These are phyloP conservation scores for Musa itinerans DNA, from an alignment of 176 grass and related monocot species.

Conservation along the genomic window DNA sequence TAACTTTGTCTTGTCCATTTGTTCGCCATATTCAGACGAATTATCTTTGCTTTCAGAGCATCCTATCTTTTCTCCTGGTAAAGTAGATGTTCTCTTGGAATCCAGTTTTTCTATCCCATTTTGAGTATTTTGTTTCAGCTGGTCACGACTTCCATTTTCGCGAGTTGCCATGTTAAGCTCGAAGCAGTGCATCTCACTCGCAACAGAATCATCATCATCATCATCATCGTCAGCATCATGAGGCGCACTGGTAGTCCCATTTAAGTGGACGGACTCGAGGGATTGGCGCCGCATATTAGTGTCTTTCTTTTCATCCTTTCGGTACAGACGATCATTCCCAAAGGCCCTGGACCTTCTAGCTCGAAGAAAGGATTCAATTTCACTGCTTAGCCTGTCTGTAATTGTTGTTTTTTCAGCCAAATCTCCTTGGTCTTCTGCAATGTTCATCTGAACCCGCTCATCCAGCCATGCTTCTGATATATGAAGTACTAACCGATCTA, in stretches of 20 bases:
- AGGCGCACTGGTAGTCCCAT: conserved; percentile 77
- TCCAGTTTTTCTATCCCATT: conserved; percentile 37
- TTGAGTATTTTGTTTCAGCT: conserved; percentile 16
- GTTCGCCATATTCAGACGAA: conserved; percentile 18
- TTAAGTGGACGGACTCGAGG: conserved; percentile 73
- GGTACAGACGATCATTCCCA: conserved; percentile 25
- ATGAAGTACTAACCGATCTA: conserved; percentile 74
- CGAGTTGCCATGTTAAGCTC: conserved; percentile 55
- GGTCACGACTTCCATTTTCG: conserved; percentile 30
- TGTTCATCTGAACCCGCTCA: conserved; percentile 83
- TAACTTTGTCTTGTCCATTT: conserved; percentile 26
- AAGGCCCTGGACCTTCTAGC: conserved; percentile 26
- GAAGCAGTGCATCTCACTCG: conserved; percentile 81
- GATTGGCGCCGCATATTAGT: conserved; percentile 59
- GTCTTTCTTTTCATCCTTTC: conserved; percentile 34
- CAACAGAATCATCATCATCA: conserved; percentile 42
- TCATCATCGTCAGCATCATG: conserved; percentile 65
- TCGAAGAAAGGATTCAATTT: conserved; percentile 71
- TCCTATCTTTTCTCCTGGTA: conserved; percentile 40
- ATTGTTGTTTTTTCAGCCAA: conserved; percentile 43
- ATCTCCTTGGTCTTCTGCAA: conserved; percentile 38
- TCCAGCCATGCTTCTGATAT: conserved; percentile 91
- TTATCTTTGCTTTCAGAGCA: conserved; percentile 33
- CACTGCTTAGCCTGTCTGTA: conserved; percentile 55
- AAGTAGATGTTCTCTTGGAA: too few relatives aligned